Evolutionary conservation across 2,329 filamentous ascomycete genomes (phyloP), one percentile per base, ranked within the genome.

Genomic region (Ophiostoma sp.): DNA sequence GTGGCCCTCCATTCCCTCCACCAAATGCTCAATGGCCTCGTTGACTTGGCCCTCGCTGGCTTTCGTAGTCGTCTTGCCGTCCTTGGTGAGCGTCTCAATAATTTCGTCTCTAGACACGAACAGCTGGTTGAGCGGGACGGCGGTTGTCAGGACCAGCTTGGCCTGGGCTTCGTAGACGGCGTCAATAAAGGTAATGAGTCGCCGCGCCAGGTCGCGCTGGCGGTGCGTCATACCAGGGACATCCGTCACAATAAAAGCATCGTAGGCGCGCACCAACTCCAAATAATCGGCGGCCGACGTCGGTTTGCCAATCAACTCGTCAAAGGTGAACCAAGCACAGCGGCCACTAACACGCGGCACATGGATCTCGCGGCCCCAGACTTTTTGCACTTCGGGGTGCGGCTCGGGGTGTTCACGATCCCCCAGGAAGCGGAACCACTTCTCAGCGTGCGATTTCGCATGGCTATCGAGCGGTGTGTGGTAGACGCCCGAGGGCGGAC

Each of bases 101-200:
- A 94, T 84, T 80, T 95, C 92, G 19, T 89, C 85, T 19, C 89
- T 86, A 28, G 92, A 93, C 63, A 97, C 87, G 83, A 98, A 99
- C 45, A 98, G 89, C 80, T 97, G 91, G 8, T 90, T 89, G 1
- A 99, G 85, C 0, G 95, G 94, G 68, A 95, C 93, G 55, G 91
- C 94, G 2, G 93, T 95, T 0, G 96, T 99, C 72, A 99, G 88
- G 19, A 98, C 95, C 8, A 99, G 88, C 83, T 98, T 98, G n/a
- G 94, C 95, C 82, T 95, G 89, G 36, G 87, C 87, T 82, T 99
- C 96, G 80, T 99, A 99, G 4, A 98, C 92, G 6, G 96, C 95
- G 80, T 99, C 96, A 76, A 99, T 93, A 78, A 99, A 98, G 0
- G 95, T 99, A 81, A 99, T 99, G 82, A 99, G 98, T 5, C 96